Base-by-base conservation (phyloP, 768 basidiomycete species). In the Amanita inopinata region DNA sequence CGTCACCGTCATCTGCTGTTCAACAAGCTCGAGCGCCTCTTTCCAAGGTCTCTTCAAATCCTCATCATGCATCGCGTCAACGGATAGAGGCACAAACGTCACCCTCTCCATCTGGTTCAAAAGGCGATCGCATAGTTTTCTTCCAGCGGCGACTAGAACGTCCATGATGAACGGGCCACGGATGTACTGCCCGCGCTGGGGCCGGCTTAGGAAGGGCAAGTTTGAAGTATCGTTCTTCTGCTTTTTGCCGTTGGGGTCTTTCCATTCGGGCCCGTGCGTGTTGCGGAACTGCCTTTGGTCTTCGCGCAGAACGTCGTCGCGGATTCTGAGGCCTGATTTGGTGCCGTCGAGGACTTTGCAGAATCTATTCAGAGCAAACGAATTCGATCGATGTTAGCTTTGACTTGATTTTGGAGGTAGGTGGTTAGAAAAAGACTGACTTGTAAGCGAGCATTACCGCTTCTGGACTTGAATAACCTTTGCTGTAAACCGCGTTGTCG, bases 361-460 rank as follows among this genome's bases (percentile, higher is more conserved):
- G 45, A 71, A 73, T 49, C 71, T 71, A 32, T 20, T n/a, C 17
- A 11, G 24, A 15, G 14, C 20, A 20, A 23, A 8, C 19, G 27
- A 28, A 46, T 18, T n/a, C n/a, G n/a, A n/a, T n/a, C n/a, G n/a
- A n/a, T n/a, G n/a, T n/a, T n/a, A n/a, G n/a, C n/a, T n/a, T n/a
- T n/a, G n/a, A n/a, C n/a, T n/a, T n/a, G n/a, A n/a, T n/a, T n/a
- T n/a, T n/a, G n/a, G n/a, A n/a, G n/a, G n/a, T n/a, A n/a, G n/a
- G n/a, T n/a, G n/a, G n/a, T n/a, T 12, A n/a, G 2, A 15, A n/a
- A 3, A n/a, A 40, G 38, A 15, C 53, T 43, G 48, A 66, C 66
- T 66, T 64, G 48, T 80, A 74, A 0, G 78, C 80, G 2, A 83
- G 61, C 11, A 67, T 63, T 2, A 71, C 62, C 0, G 81, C 76